Percentiles rank a stretch among this genome's conserved stretches.
phyloP scores from a whole-genome alignment of 2,329 filamentous ascomycete species.

The Botrytis hyacinthi region DNA sequence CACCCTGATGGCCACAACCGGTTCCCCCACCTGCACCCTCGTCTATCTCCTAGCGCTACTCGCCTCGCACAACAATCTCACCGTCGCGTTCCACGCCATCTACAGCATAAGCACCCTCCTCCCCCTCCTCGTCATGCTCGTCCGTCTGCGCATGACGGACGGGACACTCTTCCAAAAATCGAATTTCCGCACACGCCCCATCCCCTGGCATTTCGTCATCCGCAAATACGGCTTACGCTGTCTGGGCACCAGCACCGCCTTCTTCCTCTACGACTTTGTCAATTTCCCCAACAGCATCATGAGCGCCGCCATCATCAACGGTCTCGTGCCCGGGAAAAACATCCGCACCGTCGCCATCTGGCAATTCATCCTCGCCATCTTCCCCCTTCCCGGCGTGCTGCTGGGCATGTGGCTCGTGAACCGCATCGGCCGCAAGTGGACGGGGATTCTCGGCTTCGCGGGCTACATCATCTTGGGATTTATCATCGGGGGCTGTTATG shows the following conservation, averaged over 20 bases:
- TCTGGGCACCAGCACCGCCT: conserved; percentile 39
- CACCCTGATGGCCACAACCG: conserved; percentile 13
- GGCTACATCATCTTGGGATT: conserved; percentile 11
- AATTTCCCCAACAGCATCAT: conserved; percentile 43
- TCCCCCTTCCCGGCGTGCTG: conserved; percentile 40
- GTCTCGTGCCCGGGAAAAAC: conserved; percentile 37
- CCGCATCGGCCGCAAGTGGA: conserved; percentile 31
- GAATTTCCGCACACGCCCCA: neutral
- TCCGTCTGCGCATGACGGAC: conserved; percentile 39
- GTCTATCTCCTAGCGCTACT: conserved; percentile 38
- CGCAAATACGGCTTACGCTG: conserved; percentile 11
- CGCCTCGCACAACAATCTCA: conserved; percentile 40
- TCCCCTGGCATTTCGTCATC: neutral
- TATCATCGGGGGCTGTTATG: neutral
- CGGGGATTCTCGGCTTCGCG: neutral
- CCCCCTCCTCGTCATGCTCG: conserved; percentile 38
- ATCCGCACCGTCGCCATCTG: conserved; percentile 40
- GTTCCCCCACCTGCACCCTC: neutral
- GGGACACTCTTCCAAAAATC: neutral
- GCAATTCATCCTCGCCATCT: conserved; percentile 39
- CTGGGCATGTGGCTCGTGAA: conserved; percentile 40
- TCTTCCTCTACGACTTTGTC: conserved; percentile 42
- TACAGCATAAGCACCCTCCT: conserved; percentile 40
- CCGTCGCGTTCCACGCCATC: conserved; percentile 33
- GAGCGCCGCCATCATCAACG: conserved; percentile 40